Conservation (phyloP, 169 alveolate species). For the Eimeria zaria region DNA sequence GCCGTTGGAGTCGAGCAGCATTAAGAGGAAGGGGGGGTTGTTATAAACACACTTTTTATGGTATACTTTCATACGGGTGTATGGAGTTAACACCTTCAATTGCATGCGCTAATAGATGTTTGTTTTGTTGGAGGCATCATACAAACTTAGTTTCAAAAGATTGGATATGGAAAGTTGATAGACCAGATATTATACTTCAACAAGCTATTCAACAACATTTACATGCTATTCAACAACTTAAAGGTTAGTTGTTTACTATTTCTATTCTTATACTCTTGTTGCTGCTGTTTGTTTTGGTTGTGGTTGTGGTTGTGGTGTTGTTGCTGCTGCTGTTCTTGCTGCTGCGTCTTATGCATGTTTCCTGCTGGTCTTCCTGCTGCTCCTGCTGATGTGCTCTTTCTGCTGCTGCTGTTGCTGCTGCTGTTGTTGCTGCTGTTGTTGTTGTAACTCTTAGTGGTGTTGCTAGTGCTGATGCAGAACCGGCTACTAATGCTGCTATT, state of each 20-base stretch:
- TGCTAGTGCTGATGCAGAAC: background rate
- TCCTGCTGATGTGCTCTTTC: too few species aligned
- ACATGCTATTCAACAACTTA: slow-evolving; percentile 66
- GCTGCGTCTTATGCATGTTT: background rate
- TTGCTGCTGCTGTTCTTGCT: background rate
- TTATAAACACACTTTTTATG: slow-evolving; percentile 95
- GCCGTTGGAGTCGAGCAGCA: slow-evolving; percentile 94
- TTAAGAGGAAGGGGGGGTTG: slow-evolving; percentile 96
- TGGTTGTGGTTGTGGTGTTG: too few species aligned
- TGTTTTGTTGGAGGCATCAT: slow-evolving; percentile 97
- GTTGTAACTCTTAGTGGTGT: too few species aligned
- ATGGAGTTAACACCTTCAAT: slow-evolving; percentile 96
- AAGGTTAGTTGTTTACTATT: background rate
- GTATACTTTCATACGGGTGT: slow-evolving; percentile 94
- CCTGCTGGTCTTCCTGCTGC: too few species aligned
- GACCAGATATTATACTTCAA: slow-evolving; percentile 88
- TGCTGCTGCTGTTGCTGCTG: background rate
- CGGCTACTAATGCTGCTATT: background rate
- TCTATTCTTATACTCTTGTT: background rate
- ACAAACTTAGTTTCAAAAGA: slow-evolving; percentile 93
- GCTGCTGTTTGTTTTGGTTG: too few species aligned
- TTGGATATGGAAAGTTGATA: slow-evolving; percentile 95
- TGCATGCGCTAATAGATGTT: slow-evolving; percentile 97
- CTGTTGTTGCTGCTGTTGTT: background rate
- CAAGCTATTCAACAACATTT: slow-evolving; percentile 76